Conservation (phyloP, 2,329 filamentous ascomycete species). For the Periconia sp. region DNA sequence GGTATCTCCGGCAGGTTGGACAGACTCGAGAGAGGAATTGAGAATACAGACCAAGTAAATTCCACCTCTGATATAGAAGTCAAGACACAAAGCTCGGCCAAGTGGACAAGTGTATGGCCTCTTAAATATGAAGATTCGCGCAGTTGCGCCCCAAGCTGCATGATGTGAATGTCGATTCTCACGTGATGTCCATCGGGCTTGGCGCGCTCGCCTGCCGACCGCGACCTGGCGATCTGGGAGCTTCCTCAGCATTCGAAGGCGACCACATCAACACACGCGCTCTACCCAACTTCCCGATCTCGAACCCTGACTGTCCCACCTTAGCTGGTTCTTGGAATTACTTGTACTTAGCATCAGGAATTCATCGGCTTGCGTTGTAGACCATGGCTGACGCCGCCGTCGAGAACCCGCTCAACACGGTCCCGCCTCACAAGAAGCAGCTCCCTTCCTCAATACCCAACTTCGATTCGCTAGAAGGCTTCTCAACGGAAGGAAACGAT, state of each 20-base stretch:
- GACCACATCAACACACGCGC: constrained; percentile 19
- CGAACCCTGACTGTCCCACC: too few species aligned
- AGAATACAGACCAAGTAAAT: too few species aligned
- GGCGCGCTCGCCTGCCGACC: constrained; percentile 23
- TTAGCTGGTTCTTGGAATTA: too few species aligned
- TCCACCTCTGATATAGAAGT: too few species aligned
- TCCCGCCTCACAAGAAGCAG: constrained; percentile 81
- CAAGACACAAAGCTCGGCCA: too few species aligned
- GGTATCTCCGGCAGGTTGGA: too few species aligned
- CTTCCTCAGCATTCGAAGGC: constrained; percentile 31
- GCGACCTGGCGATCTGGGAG: constrained; percentile 33
- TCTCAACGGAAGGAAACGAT: constrained; percentile 80
- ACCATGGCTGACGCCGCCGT: constrained; percentile 86
- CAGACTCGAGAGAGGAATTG: too few species aligned
- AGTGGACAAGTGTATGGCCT: too few species aligned
- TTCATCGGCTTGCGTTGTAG: constrained; percentile 8
- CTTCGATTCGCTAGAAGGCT: constrained; percentile 87
- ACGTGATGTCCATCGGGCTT: constrained; percentile 32
- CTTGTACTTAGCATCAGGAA: too few species aligned
- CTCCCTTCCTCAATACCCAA: constrained; percentile 81
- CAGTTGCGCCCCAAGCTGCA: constrained; percentile 2
- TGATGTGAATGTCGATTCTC: constrained; percentile 1
- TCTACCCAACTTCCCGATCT: constrained; percentile 4
- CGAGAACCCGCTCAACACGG: constrained; percentile 77
- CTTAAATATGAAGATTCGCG: too few species aligned